These are phyloP conservation scores for Candida ficus DNA, from an alignment of 805 yeast genomes.

Conservation along the genomic window DNA sequence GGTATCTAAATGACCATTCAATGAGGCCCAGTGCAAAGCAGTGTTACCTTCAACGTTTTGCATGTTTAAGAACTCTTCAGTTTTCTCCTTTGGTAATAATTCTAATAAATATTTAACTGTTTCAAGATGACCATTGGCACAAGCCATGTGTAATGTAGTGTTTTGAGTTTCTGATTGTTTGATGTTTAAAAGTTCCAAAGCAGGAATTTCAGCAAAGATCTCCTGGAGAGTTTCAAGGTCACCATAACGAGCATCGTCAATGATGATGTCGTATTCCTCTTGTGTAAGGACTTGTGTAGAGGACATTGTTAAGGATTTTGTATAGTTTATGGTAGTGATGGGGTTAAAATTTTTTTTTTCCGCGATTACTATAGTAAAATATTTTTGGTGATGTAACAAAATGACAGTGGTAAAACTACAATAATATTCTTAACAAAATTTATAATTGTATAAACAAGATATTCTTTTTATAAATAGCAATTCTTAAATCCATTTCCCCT, in stretches of 20 bases:
- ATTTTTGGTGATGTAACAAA: no score
- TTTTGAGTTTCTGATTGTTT: slow-evolving; percentile 43
- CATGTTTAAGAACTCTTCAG: slow-evolving; percentile 40
- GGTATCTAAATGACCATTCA: slow-evolving; percentile 74
- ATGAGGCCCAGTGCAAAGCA: slow-evolving; percentile 94
- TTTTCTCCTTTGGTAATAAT: slow-evolving; percentile 39
- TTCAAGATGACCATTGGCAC: slow-evolving; percentile 86
- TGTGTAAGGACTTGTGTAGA: slow-evolving; percentile 35
- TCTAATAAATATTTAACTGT: slow-evolving; percentile 57
- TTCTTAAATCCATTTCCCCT: not conserved
- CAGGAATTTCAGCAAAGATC: slow-evolving; percentile 55
- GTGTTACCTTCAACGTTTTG: slow-evolving; percentile 86
- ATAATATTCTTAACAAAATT: no score
- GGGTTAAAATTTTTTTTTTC: not conserved
- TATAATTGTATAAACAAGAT: not conserved
- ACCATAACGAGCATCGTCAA: slow-evolving; percentile 83
- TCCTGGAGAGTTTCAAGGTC: slow-evolving; percentile 72
- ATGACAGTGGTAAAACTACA: no score
- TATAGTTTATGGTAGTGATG: not conserved
- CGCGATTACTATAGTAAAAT: no score
- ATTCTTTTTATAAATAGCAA: not conserved
- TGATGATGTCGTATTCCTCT: slow-evolving; percentile 79
- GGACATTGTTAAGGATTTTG: not conserved
- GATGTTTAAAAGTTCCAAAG: slow-evolving; percentile 21
- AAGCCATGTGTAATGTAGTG: slow-evolving; percentile 90